Evolutionary conservation across 2,329 filamentous ascomycete genomes (phyloP).

Genomic region (Hypoxylon sp.): DNA sequence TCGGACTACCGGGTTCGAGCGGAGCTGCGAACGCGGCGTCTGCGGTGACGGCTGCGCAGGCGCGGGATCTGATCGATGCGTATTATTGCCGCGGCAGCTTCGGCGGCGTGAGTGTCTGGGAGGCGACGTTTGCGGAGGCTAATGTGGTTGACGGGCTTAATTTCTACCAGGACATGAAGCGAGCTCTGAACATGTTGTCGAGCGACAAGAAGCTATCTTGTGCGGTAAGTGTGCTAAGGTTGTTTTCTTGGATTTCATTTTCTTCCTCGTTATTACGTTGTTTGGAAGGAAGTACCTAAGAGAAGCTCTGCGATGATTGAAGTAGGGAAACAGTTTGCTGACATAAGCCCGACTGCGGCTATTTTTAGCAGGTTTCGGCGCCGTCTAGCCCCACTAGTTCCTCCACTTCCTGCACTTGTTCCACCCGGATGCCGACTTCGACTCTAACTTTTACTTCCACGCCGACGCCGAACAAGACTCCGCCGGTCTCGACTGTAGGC

Average conservation of each 20-base stretch:
- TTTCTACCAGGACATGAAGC: slow-evolving; percentile 57
- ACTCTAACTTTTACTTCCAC: slow-evolving; percentile 7
- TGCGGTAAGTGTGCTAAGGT: slow-evolving; percentile 29
- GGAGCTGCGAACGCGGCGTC: slow-evolving; percentile 50
- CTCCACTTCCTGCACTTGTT: slow-evolving; percentile 1
- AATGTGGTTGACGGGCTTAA: slow-evolving; percentile 54
- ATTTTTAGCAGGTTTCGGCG: slow-evolving; percentile 8
- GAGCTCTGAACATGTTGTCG: slow-evolving; percentile 49
- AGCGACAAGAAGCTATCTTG: slow-evolving; percentile 34
- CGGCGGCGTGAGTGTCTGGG: slow-evolving; percentile 63
- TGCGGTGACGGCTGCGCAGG: slow-evolving; percentile 54
- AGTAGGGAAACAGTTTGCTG: slow-evolving; percentile 10
- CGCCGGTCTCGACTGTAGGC: slow-evolving; percentile 30
- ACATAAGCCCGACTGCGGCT: slow-evolving; percentile 19
- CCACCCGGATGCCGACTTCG: slow-evolving; percentile 7
- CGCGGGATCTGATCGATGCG: slow-evolving; percentile 56
- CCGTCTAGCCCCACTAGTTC: slow-evolving; percentile 2
- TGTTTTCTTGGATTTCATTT: neutral
- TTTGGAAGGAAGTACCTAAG: neutral
- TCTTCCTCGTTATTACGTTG: neutral
- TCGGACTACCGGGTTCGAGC: slow-evolving; percentile 58
- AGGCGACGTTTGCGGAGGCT: slow-evolving; percentile 54
- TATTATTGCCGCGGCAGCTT: slow-evolving; percentile 58
- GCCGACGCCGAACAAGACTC: neutral
- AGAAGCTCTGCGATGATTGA: neutral